A percentile compares a stretch with the other conserved stretches of the same genome.
These are phyloP conservation scores for Ulmus americana DNA, from an alignment of 331 rosid genomes.

Conservation along the genomic window DNA sequence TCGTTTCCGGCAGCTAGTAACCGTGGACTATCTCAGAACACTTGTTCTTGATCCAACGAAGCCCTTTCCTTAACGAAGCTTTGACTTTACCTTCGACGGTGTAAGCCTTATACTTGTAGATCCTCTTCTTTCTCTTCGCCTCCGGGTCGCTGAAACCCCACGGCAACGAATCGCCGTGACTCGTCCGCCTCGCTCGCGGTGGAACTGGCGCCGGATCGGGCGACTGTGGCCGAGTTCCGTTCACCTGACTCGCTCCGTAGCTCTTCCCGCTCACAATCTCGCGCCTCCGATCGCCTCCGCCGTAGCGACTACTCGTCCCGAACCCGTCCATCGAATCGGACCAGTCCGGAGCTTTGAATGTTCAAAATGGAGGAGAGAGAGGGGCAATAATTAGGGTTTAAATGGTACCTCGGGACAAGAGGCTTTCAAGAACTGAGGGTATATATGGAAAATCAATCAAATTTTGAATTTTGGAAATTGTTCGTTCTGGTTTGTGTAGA, in stretches of 20 bases:
- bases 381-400: background rate
- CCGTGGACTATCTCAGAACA: constrained; percentile 72
- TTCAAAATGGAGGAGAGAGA: background rate
- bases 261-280: constrained; percentile 64
- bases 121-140: constrained; percentile 61
- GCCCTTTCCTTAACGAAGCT: constrained; percentile 46
- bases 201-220: constrained; percentile 21
- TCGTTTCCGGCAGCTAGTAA: constrained; percentile 6
- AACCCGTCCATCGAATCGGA: constrained; percentile 34
- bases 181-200: constrained; percentile 20
- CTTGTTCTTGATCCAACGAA: constrained; percentile 67
- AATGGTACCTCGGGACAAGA: background rate
- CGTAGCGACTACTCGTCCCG: constrained; percentile 29
- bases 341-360: background rate
- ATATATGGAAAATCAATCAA: constrained; percentile 13
- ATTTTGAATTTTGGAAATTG: background rate
- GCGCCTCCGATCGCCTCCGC: constrained; percentile 22
- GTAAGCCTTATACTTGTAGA: constrained; percentile 61
- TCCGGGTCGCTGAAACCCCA: constrained; percentile 51
- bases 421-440: constrained; percentile 31
- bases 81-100: constrained; percentile 63
- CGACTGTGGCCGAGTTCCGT: constrained; percentile 18
- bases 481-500: background rate
- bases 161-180: constrained; percentile 31
- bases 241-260: constrained; percentile 27